Evolutionary conservation across 2,329 filamentous ascomycete genomes (phyloP).

Genomic region (Beauveria caledonica): DNA sequence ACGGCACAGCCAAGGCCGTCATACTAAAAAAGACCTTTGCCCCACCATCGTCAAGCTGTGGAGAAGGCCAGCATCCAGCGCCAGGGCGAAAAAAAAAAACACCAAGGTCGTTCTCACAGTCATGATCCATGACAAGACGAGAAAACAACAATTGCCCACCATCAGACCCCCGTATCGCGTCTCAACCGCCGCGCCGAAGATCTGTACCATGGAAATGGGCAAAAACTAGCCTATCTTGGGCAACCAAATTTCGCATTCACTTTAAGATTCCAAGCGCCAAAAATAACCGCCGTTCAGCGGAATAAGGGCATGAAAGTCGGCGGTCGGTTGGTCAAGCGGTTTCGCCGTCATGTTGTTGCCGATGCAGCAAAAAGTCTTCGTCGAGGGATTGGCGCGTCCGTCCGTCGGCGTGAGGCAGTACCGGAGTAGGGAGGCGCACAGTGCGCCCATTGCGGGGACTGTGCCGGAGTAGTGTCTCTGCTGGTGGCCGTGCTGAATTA

Average conservation of each 20-base stretch:
- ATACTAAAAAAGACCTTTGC: background rate
- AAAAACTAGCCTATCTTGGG: constrained; percentile 13
- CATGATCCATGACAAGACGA: background rate
- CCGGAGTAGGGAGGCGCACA: constrained; percentile 4
- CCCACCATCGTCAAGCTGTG: constrained; percentile 11
- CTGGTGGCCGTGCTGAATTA: background rate
- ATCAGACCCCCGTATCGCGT: background rate
- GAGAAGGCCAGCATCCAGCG: background rate
- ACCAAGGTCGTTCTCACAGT: constrained; percentile 1
- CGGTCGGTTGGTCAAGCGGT: background rate
- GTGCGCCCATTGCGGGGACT: background rate
- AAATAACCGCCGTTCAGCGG: constrained; percentile 9
- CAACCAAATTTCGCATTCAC: constrained; percentile 9
- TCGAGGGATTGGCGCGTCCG: background rate
- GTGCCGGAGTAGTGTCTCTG: constrained; percentile 1
- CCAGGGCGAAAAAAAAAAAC: background rate
- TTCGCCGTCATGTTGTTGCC: background rate
- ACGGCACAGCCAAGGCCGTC: background rate
- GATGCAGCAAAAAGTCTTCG: background rate
- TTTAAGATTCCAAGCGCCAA: constrained; percentile 14
- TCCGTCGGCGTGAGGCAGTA: background rate
- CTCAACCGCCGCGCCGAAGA: background rate
- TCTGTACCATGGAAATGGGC: constrained; percentile 10
- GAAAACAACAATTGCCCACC: background rate
- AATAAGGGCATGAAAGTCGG: background rate